Evolutionary conservation across 2,329 filamentous ascomycete species (phyloP).

Genomic region (Ophiostoma sp.): DNA sequence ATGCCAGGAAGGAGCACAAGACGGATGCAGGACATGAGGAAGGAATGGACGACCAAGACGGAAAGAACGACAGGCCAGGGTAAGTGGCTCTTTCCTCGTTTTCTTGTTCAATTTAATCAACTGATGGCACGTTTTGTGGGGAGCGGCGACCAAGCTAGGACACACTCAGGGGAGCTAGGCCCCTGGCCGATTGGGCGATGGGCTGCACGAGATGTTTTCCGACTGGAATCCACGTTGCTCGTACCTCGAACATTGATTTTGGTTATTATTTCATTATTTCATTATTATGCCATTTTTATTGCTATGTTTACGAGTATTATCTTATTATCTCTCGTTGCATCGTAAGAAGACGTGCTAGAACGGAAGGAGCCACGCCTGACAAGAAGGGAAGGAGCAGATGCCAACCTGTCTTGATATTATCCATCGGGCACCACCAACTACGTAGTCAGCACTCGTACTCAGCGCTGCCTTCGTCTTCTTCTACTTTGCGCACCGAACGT

Average conservation of each 20-base stretch:
- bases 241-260: not conserved
- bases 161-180: slow-evolving; percentile 7
- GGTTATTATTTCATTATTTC: not conserved
- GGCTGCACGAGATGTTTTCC: not conserved
- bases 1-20: not conserved
- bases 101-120: slow-evolving; percentile 2
- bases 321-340: too few relatives aligned
- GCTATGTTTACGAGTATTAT: too few relatives aligned
- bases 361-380: too few relatives aligned
- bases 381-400: too few relatives aligned
- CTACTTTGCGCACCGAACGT: not conserved
- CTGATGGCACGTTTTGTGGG: slow-evolving; percentile 10
- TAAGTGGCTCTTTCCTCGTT: slow-evolving; percentile 3
- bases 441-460: not conserved
- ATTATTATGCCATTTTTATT: not conserved
- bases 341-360: too few relatives aligned
- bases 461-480: not conserved
- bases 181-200: not conserved
- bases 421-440: not conserved
- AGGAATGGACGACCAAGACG: slow-evolving; percentile 7
- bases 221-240: not conserved
- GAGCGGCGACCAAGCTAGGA: not conserved
- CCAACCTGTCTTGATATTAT: not conserved
- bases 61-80: slow-evolving; percentile 7
- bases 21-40: not conserved